phyloP scores from a whole-genome alignment of 306 rosid species.

The Trifolium dubium region DNA sequence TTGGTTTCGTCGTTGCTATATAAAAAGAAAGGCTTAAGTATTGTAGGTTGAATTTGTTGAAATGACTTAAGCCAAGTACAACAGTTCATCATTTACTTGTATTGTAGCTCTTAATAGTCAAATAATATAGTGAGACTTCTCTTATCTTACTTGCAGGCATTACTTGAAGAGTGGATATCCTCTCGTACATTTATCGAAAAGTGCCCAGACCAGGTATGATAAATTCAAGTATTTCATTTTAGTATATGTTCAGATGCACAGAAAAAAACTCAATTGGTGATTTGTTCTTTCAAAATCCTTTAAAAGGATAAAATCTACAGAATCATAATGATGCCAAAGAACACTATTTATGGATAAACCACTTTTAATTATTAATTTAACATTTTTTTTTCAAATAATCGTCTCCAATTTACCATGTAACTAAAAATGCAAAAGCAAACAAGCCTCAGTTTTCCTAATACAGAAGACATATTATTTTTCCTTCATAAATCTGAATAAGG shows the following conservation, averaged over 20 bases:
- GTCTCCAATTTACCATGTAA: too few relatives aligned
- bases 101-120: slow-evolving; percentile 10
- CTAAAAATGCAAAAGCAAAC: too few relatives aligned
- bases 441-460: slow-evolving; percentile 3
- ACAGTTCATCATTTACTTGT: not conserved
- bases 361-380: too few relatives aligned
- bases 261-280: not conserved
- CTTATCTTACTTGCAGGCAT: slow-evolving; percentile 64
- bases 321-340: slow-evolving; percentile 11
- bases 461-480: not conserved
- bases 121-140: slow-evolving; percentile 15
- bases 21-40: too few relatives aligned
- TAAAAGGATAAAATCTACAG: not conserved
- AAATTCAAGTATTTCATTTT: slow-evolving; percentile 2
- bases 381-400: too few relatives aligned
- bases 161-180: slow-evolving; percentile 89
- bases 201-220: slow-evolving; percentile 64
- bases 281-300: not conserved
- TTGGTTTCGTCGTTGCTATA: too few relatives aligned
- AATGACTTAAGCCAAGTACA: not conserved
- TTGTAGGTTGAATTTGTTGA: not conserved
- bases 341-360: too few relatives aligned
- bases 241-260: slow-evolving; percentile 13
- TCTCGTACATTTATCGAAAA: slow-evolving; percentile 65
- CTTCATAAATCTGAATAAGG: not conserved